Evolutionary conservation across 352 stramenopile species (phyloP).

Genomic region (Phytophthora pinifolia): DNA sequence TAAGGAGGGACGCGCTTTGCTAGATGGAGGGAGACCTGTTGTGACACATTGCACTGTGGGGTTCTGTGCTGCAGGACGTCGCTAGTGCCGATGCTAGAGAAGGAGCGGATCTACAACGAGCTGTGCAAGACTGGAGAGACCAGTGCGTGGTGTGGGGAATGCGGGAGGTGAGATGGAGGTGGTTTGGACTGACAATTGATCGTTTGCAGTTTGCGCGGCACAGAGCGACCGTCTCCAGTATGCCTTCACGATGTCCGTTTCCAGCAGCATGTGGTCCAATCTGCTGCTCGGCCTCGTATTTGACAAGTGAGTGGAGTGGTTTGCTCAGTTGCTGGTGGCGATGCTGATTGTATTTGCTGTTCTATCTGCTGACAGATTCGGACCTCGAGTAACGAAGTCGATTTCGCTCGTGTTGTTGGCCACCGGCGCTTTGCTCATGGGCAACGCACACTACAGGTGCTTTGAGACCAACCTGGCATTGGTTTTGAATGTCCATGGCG

Average conservation of each 20-base stretch:
- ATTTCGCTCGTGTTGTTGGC: conserved; percentile 53
- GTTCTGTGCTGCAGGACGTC: conserved; percentile 42
- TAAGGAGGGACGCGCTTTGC: conserved; percentile 16
- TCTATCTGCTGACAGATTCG: conserved; percentile 34
- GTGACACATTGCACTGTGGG: conserved; percentile 9
- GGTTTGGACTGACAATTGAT: not conserved
- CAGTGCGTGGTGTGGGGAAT: conserved; percentile 26
- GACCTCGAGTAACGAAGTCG: conserved; percentile 54
- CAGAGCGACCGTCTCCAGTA: conserved; percentile 64
- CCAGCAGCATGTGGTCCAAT: conserved; percentile 65
- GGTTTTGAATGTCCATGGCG: too few species aligned
- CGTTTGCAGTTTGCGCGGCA: conserved; percentile 40
- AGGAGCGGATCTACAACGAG: conserved; percentile 59
- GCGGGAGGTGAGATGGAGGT: not conserved
- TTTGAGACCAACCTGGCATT: not conserved
- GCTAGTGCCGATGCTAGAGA: conserved; percentile 57
- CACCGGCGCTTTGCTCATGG: conserved; percentile 49
- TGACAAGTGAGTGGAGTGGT: conserved; percentile 35
- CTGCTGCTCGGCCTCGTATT: conserved; percentile 62
- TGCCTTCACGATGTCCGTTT: conserved; percentile 60
- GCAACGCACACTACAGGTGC: conserved; percentile 44
- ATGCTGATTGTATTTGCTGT: conserved; percentile 7
- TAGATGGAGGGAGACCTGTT: not conserved
- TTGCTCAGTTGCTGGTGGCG: not conserved
- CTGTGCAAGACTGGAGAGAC: conserved; percentile 38